Percentiles rank a stretch among this genome's conserved stretches.
These are phyloP conservation scores for Bruguiera sexangula DNA, from an alignment of 345 rosid genomes.

Conservation along the genomic window DNA sequence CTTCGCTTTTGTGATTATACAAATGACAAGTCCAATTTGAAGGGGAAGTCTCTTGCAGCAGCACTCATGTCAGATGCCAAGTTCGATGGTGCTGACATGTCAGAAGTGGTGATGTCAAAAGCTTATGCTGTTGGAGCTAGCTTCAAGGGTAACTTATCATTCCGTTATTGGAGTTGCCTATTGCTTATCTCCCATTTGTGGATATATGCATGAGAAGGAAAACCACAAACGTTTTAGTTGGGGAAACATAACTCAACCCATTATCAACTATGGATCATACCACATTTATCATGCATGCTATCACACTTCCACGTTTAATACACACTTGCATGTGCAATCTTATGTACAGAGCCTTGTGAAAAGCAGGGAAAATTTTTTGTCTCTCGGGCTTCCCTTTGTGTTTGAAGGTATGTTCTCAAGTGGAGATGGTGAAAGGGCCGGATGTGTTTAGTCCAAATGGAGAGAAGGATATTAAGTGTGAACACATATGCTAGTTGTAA, in stretches of 20 bases:
- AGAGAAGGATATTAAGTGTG: too few relatives aligned
- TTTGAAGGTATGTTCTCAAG: not conserved
- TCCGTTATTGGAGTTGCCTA: not conserved
- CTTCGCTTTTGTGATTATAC: slow-evolving; percentile 87
- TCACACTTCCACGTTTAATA: too few relatives aligned
- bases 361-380: too few relatives aligned
- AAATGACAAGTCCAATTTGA: slow-evolving; percentile 76
- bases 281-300: too few relatives aligned
- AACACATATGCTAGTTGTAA: too few relatives aligned
- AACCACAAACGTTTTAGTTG: not conserved
- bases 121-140: slow-evolving; percentile 97
- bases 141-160: slow-evolving; percentile 63
- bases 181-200: not conserved
- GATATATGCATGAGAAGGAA: too few relatives aligned
- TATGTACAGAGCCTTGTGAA: too few relatives aligned
- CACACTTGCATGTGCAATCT: too few relatives aligned
- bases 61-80: slow-evolving; percentile 94
- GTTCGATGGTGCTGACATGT: slow-evolving; percentile 97
- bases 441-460: too few relatives aligned
- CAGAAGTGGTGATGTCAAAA: slow-evolving; percentile 97
- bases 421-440: not conserved
- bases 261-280: not conserved
- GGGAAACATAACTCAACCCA: not conserved
- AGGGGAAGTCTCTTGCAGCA: slow-evolving; percentile 91
- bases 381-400: not conserved